phyloP scores from a whole-genome alignment of 768 basidiomycete species.

The Trametes meyenii region DNA sequence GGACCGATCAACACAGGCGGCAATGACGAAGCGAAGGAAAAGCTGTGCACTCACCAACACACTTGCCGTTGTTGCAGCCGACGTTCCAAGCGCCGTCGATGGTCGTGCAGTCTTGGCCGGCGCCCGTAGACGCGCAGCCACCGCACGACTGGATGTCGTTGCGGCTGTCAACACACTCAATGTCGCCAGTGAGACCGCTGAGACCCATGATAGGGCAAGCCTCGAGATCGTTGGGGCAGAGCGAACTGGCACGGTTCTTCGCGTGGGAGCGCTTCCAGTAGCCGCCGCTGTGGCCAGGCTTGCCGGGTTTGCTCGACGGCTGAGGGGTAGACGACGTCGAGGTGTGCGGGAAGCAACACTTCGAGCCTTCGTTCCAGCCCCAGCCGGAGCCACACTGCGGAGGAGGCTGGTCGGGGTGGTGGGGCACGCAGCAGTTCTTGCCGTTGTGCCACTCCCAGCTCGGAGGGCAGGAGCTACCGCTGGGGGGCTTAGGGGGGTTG shows the following conservation, averaged over 20 bases:
- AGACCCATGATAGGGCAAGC: conserved; percentile 58
- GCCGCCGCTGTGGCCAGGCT: conserved; percentile 17
- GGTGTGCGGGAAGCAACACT: conserved; percentile 34
- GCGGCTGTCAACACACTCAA: conserved; percentile 65
- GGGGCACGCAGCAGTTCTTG: conserved; percentile 57
- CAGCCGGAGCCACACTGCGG: conserved; percentile 45
- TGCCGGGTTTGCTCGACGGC: conserved; percentile 37
- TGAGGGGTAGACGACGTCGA: conserved; percentile 32
- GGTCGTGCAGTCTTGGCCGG: conserved; percentile 71
- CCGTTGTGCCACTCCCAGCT: conserved; percentile 52
- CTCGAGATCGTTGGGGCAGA: conserved; percentile 57
- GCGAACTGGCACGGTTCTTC: conserved; percentile 42
- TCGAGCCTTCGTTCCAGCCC: conserved; percentile 44
- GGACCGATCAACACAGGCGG: conserved; percentile 10
- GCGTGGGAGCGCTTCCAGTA: conserved; percentile 32
- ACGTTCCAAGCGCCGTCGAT: conserved; percentile 71
- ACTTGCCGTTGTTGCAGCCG: conserved; percentile 60
- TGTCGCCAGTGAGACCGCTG: conserved; percentile 41
- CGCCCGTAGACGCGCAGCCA: conserved; percentile 65
- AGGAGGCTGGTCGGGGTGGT: conserved; percentile 45
- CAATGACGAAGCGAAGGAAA: background rate
- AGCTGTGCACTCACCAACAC: conserved; percentile 48
- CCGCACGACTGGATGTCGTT: conserved; percentile 75
- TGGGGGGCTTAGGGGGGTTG: conserved; percentile 50
- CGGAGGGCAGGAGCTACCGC: conserved; percentile 49